Percentiles rank a stretch among this genome's conserved stretches.
Conservation (phyloP, 2,329 filamentous ascomycete genomes). For the Cryphonectria naterciae region DNA sequence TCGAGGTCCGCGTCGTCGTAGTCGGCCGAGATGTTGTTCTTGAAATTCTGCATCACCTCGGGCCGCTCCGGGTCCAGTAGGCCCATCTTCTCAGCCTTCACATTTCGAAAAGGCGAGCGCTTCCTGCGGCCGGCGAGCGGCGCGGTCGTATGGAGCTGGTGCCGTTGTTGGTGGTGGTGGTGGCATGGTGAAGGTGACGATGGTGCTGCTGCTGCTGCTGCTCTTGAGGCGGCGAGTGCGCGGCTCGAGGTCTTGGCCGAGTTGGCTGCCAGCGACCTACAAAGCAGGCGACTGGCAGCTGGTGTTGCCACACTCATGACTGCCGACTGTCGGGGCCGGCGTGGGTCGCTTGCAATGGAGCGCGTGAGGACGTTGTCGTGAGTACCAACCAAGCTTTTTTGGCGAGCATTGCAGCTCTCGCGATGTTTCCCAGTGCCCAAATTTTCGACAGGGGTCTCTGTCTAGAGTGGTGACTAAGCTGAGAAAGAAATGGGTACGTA, state of each 20-base stretch:
- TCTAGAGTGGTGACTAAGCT: slow-evolving; percentile 23
- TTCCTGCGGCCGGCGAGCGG: slow-evolving; percentile 47
- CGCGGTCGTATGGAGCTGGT: slow-evolving; percentile 56
- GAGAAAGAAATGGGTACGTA: background rate
- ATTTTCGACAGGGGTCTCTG: slow-evolving; percentile 26
- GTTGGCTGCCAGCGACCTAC: slow-evolving; percentile 50
- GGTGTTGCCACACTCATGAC: slow-evolving; percentile 61
- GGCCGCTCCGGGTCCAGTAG: slow-evolving; percentile 41
- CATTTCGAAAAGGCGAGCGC: slow-evolving; percentile 55
- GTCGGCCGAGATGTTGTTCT: slow-evolving; percentile 57
- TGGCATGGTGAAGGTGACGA: slow-evolving; percentile 27
- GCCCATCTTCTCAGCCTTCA: slow-evolving; percentile 57
- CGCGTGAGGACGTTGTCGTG: slow-evolving; percentile 9
- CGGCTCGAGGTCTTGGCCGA: slow-evolving; percentile 33
- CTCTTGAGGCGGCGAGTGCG: slow-evolving; percentile 29
- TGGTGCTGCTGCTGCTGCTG: slow-evolving; percentile 30
- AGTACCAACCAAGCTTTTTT: background rate
- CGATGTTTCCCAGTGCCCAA: slow-evolving; percentile 21
- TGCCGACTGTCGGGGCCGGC: slow-evolving; percentile 31
- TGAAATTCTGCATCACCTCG: slow-evolving; percentile 49
- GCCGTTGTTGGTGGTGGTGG: slow-evolving; percentile 41
- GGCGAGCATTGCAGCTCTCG: background rate
- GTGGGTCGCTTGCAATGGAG: slow-evolving; percentile 16
- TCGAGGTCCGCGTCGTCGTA: slow-evolving; percentile 71
- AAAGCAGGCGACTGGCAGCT: slow-evolving; percentile 54